Evolutionary conservation across 768 basidiomycete genomes (phyloP).

Genomic region (Trametes meyenii): DNA sequence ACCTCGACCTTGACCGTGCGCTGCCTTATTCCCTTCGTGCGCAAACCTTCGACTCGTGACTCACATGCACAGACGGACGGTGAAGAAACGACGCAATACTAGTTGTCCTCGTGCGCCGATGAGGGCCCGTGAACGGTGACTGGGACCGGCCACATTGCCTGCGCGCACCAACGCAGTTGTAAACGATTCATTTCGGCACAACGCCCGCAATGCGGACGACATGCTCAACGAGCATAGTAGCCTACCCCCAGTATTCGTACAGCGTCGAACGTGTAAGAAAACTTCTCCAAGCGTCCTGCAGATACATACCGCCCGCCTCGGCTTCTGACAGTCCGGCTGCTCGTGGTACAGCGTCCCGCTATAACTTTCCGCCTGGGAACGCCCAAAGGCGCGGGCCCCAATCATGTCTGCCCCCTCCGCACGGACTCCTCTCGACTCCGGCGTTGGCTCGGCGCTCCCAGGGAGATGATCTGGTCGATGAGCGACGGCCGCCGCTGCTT

Average conservation of each 20-base stretch:
- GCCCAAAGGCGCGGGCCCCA: neutral
- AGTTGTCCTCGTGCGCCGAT: too few species aligned
- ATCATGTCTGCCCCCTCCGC: constrained; percentile 11
- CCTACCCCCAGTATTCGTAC: constrained; percentile 8
- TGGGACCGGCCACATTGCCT: too few species aligned
- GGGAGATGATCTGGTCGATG: constrained; percentile 26
- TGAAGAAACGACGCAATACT: too few species aligned
- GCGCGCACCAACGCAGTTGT: too few species aligned
- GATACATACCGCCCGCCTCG: too few species aligned
- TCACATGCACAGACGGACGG: too few species aligned
- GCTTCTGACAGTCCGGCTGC: neutral
- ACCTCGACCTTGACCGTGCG: too few species aligned
- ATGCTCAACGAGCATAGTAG: neutral
- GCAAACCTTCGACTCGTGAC: too few species aligned
- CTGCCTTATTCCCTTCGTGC: too few species aligned
- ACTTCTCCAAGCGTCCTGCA: neutral
- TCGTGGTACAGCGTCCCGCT: neutral
- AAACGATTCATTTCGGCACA: too few species aligned
- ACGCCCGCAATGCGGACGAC: neutral
- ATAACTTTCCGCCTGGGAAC: constrained; percentile 10
- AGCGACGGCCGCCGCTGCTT: constrained; percentile 32
- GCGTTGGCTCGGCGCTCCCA: constrained; percentile 21
- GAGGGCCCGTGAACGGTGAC: too few species aligned
- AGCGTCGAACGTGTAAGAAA: constrained; percentile 1
- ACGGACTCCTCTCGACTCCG: constrained; percentile 15